phyloP scores from a whole-genome alignment of 305 asterid species.

The Ilex paraguariensis region DNA sequence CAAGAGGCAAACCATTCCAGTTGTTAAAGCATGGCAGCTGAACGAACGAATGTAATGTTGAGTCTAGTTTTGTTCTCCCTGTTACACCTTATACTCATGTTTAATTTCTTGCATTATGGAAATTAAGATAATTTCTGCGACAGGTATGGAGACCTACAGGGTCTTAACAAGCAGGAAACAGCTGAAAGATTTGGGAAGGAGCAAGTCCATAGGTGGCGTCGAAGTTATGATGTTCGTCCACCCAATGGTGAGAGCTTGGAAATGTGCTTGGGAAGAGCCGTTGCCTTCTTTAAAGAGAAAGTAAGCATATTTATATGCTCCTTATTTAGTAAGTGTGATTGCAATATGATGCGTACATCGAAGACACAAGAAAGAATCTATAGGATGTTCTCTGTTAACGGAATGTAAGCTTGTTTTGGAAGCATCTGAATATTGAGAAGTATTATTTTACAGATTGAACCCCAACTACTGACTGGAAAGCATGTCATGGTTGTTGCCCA shows the following conservation, averaged over 20 bases:
- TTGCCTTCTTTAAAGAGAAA: conserved; percentile 68
- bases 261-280: conserved; percentile 91
- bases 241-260: conserved; percentile 94
- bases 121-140: conserved; percentile 8
- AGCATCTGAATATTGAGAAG: conserved; percentile 9
- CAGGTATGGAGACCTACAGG: conserved; percentile 91
- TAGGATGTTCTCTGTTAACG: not conserved
- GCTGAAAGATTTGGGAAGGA: conserved; percentile 76
- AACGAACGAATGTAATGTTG: conserved; percentile 79
- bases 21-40: conserved; percentile 85
- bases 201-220: conserved; percentile 83
- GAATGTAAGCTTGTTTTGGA: not conserved
- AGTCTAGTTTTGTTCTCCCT: conserved; percentile 7
- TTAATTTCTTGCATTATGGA: conserved; percentile 2
- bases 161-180: conserved; percentile 74
- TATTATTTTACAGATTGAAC: conserved; percentile 58
- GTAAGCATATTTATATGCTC: conserved; percentile 32
- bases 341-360: not conserved
- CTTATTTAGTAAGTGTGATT: not conserved
- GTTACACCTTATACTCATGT: conserved; percentile 6
- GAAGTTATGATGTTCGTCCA: conserved; percentile 82
- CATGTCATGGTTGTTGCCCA: conserved; percentile 91
- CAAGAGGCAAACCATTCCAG: conserved; percentile 60
- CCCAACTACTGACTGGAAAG: conserved; percentile 57
- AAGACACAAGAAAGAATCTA: too few species aligned